Conservation (phyloP, 2,329 filamentous ascomycete genomes). For the Neurospora sp. region DNA sequence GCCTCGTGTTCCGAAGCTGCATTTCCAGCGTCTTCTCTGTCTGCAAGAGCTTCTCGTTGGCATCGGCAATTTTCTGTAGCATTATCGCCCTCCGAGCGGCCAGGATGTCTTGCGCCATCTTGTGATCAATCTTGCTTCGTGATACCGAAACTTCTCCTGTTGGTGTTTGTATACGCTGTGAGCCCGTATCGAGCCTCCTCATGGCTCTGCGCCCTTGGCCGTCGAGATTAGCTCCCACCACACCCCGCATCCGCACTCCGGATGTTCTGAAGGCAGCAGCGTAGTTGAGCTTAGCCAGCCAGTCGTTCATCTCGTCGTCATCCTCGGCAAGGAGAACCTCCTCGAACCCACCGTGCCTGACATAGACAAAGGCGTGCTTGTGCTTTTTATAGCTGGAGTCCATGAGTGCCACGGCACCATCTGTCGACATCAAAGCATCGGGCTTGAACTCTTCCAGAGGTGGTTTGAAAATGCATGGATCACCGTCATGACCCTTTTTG, state of each 20-base stretch:
- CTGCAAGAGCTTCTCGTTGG: slow-evolving; percentile 64
- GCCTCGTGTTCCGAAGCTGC: slow-evolving; percentile 78
- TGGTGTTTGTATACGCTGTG: slow-evolving; percentile 55
- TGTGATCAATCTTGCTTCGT: slow-evolving; percentile 63
- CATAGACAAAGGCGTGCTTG: slow-evolving; percentile 88
- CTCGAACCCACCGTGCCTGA: slow-evolving; percentile 76
- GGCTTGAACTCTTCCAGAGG: slow-evolving; percentile 88
- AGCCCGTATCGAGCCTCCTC: slow-evolving; percentile 55
- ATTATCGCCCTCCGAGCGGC: slow-evolving; percentile 75
- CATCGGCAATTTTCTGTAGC: slow-evolving; percentile 70
- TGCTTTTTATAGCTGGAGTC: slow-evolving; percentile 88
- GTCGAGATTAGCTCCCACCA: slow-evolving; percentile 76
- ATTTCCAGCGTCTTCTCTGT: slow-evolving; percentile 71
- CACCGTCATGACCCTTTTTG: slow-evolving; percentile 63
- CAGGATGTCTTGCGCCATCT: slow-evolving; percentile 80
- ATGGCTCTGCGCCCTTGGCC: slow-evolving; percentile 66
- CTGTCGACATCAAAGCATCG: slow-evolving; percentile 85
- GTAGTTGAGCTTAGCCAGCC: slow-evolving; percentile 93
- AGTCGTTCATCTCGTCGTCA: slow-evolving; percentile 89
- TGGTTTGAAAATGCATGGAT: slow-evolving; percentile 80
- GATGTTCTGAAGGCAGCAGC: slow-evolving; percentile 88
- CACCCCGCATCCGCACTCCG: slow-evolving; percentile 80
- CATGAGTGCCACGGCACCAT: slow-evolving; percentile 79
- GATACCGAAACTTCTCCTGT: slow-evolving; percentile 65
- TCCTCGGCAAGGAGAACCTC: slow-evolving; percentile 86